Conservation (phyloP, 2,329 filamentous ascomycete species). For the Penicillium corylophilum region DNA sequence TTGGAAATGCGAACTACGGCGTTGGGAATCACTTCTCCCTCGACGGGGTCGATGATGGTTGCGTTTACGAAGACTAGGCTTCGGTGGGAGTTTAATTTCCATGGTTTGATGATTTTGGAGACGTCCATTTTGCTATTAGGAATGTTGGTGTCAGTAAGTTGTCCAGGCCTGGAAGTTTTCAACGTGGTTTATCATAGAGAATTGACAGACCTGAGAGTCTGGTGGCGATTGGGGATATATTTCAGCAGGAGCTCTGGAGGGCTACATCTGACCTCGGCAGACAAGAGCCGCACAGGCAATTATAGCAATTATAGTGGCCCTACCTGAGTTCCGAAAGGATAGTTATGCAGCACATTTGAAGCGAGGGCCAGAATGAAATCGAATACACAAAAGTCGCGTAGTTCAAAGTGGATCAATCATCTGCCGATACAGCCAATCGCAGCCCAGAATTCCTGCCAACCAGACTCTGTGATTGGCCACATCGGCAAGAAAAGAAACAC, state of each 20-base stretch:
- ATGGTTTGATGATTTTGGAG: conserved; percentile 18
- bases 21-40: conserved; percentile 14
- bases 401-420: not conserved
- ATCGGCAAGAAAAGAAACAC: conserved; percentile 2
- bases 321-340: not conserved
- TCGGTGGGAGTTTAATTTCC: conserved; percentile 15
- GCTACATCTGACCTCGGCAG: not conserved
- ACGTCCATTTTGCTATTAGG: conserved; percentile 11
- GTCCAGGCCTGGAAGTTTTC: too few species aligned
- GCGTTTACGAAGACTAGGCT: conserved; percentile 13
- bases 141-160: not conserved
- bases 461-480: conserved; percentile 1
- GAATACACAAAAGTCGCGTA: not conserved
- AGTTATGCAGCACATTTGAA: not conserved
- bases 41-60: conserved; percentile 19
- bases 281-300: too few species aligned
- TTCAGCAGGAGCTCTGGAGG: not conserved
- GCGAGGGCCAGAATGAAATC: not conserved
- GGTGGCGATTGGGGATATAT: not conserved
- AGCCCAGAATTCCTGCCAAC: not conserved
- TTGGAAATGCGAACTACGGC: conserved; percentile 16
- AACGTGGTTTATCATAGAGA: too few species aligned
- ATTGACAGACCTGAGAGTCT: too few species aligned
- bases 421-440: conserved; percentile 6
- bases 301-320: too few species aligned